phyloP scores from a whole-genome alignment of 352 stramenopile species.

The Globisporangium cylindrosporum region DNA sequence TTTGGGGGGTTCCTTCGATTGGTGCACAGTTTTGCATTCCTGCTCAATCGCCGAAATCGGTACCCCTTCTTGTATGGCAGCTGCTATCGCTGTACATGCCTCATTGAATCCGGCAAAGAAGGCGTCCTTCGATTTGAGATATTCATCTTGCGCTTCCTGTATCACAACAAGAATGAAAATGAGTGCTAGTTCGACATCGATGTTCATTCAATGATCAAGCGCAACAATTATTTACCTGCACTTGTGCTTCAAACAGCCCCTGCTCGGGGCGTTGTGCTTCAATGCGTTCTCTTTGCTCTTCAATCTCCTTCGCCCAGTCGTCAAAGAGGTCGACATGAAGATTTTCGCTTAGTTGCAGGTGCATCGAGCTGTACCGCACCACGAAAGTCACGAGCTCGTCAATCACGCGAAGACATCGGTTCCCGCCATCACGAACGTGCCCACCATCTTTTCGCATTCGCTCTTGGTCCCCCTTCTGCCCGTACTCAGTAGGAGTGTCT shows the following conservation, averaged over 20 bases:
- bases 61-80: neutral
- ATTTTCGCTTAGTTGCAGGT: slow-evolving; percentile 26
- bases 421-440: neutral
- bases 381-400: slow-evolving; percentile 33
- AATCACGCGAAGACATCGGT: slow-evolving; percentile 25
- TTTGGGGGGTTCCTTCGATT: neutral
- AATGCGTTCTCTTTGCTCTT: neutral
- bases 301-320: slow-evolving; percentile 16
- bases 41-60: neutral
- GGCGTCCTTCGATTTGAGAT: neutral
- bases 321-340: neutral
- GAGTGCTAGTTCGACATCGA: neutral
- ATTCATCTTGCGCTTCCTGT: neutral
- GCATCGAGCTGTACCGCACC: slow-evolving; percentile 28
- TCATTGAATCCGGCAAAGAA: neutral
- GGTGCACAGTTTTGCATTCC: neutral
- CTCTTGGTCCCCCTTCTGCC: neutral
- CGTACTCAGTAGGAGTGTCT: neutral
- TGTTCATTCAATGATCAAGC: neutral
- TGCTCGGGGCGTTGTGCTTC: neutral
- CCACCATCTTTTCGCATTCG: neutral
- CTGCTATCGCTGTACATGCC: neutral
- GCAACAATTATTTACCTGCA: neutral
- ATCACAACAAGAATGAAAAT: neutral
- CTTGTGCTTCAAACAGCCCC: neutral